Conservation (phyloP, 805 yeast species). For the Gaillardinia entomophila region DNA sequence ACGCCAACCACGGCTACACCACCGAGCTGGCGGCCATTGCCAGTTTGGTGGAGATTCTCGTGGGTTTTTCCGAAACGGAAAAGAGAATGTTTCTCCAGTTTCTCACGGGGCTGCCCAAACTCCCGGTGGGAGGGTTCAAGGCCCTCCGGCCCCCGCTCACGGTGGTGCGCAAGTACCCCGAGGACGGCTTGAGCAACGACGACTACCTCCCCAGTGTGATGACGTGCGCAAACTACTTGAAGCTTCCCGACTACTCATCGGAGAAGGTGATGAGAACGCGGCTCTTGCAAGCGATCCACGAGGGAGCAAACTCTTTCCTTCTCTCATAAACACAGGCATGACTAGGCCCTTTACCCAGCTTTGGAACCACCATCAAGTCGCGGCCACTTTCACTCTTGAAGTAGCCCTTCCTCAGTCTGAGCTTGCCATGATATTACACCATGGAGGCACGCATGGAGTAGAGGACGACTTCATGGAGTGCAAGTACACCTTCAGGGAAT, state of each 20-base stretch:
- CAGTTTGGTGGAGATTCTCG: slow-evolving; percentile 56
- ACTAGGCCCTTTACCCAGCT: too few species aligned
- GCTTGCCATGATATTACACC: too few species aligned
- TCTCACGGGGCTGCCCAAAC: slow-evolving; percentile 85
- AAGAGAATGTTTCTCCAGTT: slow-evolving; percentile 77
- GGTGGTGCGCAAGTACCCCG: slow-evolving; percentile 80
- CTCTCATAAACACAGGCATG: too few species aligned
- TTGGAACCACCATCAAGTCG: too few species aligned
- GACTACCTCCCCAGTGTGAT: slow-evolving; percentile 91
- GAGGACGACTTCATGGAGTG: too few species aligned
- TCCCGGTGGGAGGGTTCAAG: slow-evolving; percentile 93
- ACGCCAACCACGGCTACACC: slow-evolving; percentile 88
- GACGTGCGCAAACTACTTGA: slow-evolving; percentile 96
- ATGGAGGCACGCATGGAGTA: too few species aligned
- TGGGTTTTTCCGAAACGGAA: slow-evolving; percentile 46
- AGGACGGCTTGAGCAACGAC: slow-evolving; percentile 61
- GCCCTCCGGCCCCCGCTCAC: slow-evolving; percentile 77
- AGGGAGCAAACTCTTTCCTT: slow-evolving; percentile 85
- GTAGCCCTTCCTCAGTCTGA: too few species aligned
- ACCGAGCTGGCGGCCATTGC: slow-evolving; percentile 61
- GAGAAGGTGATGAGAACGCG: slow-evolving; percentile 53
- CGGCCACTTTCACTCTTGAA: too few species aligned
- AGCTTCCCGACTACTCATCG: slow-evolving; percentile 75
- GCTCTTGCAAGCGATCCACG: slow-evolving; percentile 66
- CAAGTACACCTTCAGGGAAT: too few species aligned